Percentiles rank a stretch among this genome's conserved stretches.
Evolutionary conservation across 768 basidiomycete genomes (phyloP).

Genomic region (Holtermannia corniformis): DNA sequence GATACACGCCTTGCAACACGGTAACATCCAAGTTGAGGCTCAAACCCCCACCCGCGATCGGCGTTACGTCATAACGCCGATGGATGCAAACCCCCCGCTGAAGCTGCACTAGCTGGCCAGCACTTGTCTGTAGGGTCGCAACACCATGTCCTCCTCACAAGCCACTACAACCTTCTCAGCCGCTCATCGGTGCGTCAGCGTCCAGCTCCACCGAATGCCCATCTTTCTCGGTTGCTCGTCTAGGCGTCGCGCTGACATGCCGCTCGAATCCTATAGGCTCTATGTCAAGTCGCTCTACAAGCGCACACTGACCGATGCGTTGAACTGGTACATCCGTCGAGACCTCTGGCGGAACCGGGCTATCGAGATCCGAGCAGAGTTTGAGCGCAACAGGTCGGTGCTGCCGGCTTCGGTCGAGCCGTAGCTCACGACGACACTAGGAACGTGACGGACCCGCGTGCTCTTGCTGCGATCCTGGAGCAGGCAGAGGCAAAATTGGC

Average conservation of each 20-base stretch:
- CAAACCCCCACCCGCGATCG: no score
- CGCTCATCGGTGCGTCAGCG: constrained; percentile 27
- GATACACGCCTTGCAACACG: no score
- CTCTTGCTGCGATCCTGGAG: constrained; percentile 63
- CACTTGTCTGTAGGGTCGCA: no score
- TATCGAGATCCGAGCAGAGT: constrained; percentile 77
- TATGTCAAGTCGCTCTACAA: constrained; percentile 89
- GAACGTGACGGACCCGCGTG: constrained; percentile 73
- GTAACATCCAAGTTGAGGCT: no score
- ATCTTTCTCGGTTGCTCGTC: neutral
- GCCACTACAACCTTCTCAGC: constrained; percentile 14
- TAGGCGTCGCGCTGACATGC: neutral
- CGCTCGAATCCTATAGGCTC: constrained; percentile 47
- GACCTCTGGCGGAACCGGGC: constrained; percentile 81
- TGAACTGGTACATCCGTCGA: constrained; percentile 81
- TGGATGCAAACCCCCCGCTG: no score
- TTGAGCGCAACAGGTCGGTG: constrained; percentile 79
- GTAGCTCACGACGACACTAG: constrained; percentile 42
- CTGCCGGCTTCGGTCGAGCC: neutral
- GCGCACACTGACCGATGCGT: constrained; percentile 70
- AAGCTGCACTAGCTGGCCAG: no score
- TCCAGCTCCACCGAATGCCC: neutral
- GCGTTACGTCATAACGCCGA: no score
- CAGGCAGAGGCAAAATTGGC: constrained; percentile 69
- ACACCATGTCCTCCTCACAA: constrained; percentile 6